Percentiles rank a stretch among this genome's conserved stretches.
phyloP scores from a whole-genome alignment of 306 rosid species.

The Medicago truncatula region DNA sequence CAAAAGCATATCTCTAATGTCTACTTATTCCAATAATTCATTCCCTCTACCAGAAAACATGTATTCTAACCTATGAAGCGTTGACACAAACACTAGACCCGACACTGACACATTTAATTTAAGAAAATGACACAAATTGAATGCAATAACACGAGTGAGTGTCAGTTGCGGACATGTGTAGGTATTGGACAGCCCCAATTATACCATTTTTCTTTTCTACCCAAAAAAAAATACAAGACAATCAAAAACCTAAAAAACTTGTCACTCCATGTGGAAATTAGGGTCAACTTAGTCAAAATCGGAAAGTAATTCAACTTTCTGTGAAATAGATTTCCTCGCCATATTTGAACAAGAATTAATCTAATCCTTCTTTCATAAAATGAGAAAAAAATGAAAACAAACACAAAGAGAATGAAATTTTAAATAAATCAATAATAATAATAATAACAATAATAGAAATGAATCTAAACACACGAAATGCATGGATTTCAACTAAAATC shows the following conservation, averaged over 20 bases:
- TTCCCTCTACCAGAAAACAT: constrained; percentile 12
- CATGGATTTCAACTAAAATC: constrained; percentile 35
- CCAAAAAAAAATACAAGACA: background rate
- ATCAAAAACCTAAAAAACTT: constrained; percentile 17
- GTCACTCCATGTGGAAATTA: background rate
- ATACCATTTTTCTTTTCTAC: no score
- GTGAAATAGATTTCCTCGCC: constrained; percentile 9
- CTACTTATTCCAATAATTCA: constrained; percentile 17
- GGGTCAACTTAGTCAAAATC: constrained; percentile 20
- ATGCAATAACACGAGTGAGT: no score
- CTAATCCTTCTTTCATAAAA: background rate
- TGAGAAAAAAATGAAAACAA: background rate
- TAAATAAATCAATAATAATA: no score
- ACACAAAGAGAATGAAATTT: constrained; percentile 2
- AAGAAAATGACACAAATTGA: no score
- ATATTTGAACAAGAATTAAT: constrained; percentile 10
- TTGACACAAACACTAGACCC: no score
- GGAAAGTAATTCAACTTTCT: background rate
- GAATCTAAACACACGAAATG: constrained; percentile 38
- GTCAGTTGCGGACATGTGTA: no score
- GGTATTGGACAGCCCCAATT: no score
- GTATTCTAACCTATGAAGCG: background rate
- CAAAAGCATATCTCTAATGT: constrained; percentile 18
- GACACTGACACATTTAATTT: no score
- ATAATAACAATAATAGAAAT: constrained; percentile 18